Evolutionary conservation across 2,329 filamentous ascomycete species (phyloP), one percentile per base, ranked within the genome.

Genomic region (Cadophora luteo-olivacea): DNA sequence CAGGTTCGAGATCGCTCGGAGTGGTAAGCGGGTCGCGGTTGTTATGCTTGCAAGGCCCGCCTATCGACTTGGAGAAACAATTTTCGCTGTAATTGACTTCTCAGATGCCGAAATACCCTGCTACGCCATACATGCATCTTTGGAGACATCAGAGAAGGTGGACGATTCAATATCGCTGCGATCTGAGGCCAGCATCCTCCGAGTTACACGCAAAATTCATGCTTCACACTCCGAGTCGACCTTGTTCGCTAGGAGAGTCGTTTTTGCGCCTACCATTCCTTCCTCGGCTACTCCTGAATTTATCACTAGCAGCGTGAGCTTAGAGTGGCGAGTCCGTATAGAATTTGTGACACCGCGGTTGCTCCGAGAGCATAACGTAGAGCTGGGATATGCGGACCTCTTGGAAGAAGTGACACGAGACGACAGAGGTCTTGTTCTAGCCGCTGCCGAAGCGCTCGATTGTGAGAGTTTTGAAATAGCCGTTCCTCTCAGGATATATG

Each of bases 391-490:
- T 70, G 80, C 76, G 25, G 81, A 81, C 14, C 79, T 97, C n/a
- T 80, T 97, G 51, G 94, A 97, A 77, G 88, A 92, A 75, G 87
- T 96, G 12, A 90, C 90, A 7, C 86, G 87, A 62, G 93, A 97
- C 77, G 92, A 97, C 72, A 85, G 93, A 52, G 93, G 93, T 1
- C 87, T 90, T 0, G 86, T 96, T 16, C 83, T 94, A 63, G 92
- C 93, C 19, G 92, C 92, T 0, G 87, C 91, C 62, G 92, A 97
- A 81, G 89, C 89, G 71, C 76, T 97, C 63, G 86, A 89, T 9
- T 95, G 93, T 75, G 94, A 97, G 82, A 97, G 92, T 75, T 97
- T 97, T 80, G 94, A 97, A 79, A 92, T 97, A 57, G 88, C 89
- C 41, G 93, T 97, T 57, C 94, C 94, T 32, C 82, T 97, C 72